phyloP scores from a whole-genome alignment of 192 early-diverging fungal genomes.

The Coemansia sp. region DNA sequence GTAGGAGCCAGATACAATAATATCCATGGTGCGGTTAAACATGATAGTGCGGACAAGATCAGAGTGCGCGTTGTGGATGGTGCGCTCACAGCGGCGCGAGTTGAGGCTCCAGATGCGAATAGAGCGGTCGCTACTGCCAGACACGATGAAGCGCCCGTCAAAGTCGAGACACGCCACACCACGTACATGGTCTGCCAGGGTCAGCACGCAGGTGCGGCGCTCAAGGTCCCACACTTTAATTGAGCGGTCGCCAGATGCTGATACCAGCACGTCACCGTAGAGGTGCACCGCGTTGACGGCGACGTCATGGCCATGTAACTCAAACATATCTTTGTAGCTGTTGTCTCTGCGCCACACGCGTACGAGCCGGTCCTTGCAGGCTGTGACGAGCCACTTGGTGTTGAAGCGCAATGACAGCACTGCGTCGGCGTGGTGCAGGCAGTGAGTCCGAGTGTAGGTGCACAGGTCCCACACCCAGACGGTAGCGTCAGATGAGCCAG shows the following conservation, averaged over 20 bases:
- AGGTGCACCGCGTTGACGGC: conserved; percentile 87
- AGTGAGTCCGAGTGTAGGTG: conserved; percentile 54
- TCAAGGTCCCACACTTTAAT: conserved; percentile 82
- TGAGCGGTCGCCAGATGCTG: conserved; percentile 79
- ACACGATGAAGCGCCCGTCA: conserved; percentile 80
- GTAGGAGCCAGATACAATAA: conserved; percentile 86
- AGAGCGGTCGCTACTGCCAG: conserved; percentile 78
- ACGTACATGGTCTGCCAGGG: conserved; percentile 72
- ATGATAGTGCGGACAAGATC: conserved; percentile 49
- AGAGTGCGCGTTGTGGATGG: conserved; percentile 43
- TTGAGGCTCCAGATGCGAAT: conserved; percentile 78
- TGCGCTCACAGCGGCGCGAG: conserved; percentile 59
- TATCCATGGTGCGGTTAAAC: conserved; percentile 38
- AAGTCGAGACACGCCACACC: conserved; percentile 91
- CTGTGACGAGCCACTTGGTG: conserved; percentile 70
- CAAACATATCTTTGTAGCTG: conserved; percentile 53
- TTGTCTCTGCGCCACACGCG: conserved; percentile 73
- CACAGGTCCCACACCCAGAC: conserved; percentile 73
- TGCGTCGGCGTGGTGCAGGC: conserved; percentile 64
- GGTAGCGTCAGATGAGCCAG: conserved; percentile 70
- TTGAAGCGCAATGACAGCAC: conserved; percentile 83
- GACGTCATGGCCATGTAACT: conserved; percentile 66
- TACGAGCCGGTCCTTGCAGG: conserved; percentile 82
- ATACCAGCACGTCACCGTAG: conserved; percentile 62
- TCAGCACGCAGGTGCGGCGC: conserved; percentile 66